Evolutionary conservation across 2,329 filamentous ascomycete species (phyloP).

Genomic region (Aplosporella prunicola): DNA sequence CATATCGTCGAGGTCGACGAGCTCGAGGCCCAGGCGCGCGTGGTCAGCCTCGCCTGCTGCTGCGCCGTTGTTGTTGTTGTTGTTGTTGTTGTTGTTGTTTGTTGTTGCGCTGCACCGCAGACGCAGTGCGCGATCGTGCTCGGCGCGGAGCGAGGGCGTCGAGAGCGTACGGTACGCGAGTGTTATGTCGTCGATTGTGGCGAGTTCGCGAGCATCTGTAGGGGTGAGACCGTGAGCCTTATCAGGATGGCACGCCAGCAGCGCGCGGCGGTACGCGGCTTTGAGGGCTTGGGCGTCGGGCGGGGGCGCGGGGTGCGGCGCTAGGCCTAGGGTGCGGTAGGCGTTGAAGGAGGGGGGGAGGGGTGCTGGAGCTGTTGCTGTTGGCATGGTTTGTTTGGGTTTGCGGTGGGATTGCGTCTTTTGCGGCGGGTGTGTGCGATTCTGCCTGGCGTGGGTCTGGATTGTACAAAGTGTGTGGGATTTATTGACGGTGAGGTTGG

Average conservation of each 20-base stretch:
- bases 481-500: no score
- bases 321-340: conserved; percentile 8
- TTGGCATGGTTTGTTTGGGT: no score
- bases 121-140: conserved; percentile 35
- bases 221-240: conserved; percentile 28
- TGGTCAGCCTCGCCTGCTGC: conserved; percentile 4
- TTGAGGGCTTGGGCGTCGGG: conserved; percentile 7
- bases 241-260: conserved; percentile 52
- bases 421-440: no score
- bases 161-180: conserved; percentile 48
- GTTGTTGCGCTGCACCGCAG: not conserved
- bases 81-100: conserved; percentile 1
- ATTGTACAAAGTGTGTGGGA: no score
- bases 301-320: conserved; percentile 2
- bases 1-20: conserved; percentile 10
- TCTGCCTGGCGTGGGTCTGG: no score
- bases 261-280: conserved; percentile 45
- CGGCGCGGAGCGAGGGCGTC: conserved; percentile 31
- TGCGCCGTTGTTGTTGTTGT: conserved; percentile 1
- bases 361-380: not conserved
- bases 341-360: conserved; percentile 10
- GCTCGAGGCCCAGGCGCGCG: conserved; percentile 7
- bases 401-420: no score
- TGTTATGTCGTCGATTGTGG: conserved; percentile 49
- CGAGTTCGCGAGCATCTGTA: not conserved